These are phyloP conservation scores for Mucor saturninus DNA, from an alignment of 371 early-diverging fungal genomes.

Conservation along the genomic window DNA sequence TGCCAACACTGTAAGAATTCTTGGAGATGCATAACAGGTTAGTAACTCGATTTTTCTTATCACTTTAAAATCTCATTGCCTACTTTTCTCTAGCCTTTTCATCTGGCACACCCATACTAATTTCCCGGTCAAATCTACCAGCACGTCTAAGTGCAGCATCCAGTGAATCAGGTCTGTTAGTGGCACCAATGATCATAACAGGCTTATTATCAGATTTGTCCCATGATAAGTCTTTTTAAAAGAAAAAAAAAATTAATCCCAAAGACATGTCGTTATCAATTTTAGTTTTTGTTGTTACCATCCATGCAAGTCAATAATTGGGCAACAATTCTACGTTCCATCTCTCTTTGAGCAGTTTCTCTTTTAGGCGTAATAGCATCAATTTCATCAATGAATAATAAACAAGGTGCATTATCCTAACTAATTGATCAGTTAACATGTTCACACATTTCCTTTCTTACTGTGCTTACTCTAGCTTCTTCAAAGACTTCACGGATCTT, in stretches of 20 bases:
- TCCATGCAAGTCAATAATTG: slow-evolving; percentile 99
- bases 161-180: slow-evolving; percentile 97
- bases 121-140: slow-evolving; percentile 99
- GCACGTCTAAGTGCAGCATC: slow-evolving; percentile 98
- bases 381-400: slow-evolving; percentile 99
- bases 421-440: neutral
- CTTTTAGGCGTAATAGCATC: slow-evolving; percentile 99
- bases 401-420: slow-evolving; percentile 78
- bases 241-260: neutral
- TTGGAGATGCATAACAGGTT: slow-evolving; percentile 53
- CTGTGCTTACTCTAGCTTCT: slow-evolving; percentile 76
- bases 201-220: slow-evolving; percentile 88
- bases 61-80: slow-evolving; percentile 3
- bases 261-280: neutral
- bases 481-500: slow-evolving; percentile 98
- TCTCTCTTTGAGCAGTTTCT: slow-evolving; percentile 98
- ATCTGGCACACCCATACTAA: slow-evolving; percentile 98
- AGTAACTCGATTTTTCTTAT: neutral
- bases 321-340: slow-evolving; percentile 99
- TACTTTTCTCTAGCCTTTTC: slow-evolving; percentile 90
- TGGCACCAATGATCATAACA: slow-evolving; percentile 98
- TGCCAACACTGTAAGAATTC: slow-evolving; percentile 91
- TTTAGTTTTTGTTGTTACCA: slow-evolving; percentile 51
- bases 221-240: slow-evolving; percentile 70
- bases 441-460: neutral